Evolutionary conservation across 164 flowering plant genomes (phyloP).

Genomic region (Akebia trifoliata): DNA sequence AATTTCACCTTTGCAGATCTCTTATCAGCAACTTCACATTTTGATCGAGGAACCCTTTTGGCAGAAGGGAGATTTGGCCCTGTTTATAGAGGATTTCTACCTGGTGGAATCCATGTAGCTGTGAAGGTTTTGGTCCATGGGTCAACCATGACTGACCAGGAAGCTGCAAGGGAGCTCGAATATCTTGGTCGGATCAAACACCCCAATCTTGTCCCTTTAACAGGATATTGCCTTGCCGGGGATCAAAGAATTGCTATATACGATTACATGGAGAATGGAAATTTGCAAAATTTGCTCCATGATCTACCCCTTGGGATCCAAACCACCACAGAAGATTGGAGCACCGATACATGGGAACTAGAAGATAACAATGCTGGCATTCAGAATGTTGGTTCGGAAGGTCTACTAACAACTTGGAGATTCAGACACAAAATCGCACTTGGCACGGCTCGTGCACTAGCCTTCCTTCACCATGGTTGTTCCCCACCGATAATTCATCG

Average conservation of each 20-base stretch:
- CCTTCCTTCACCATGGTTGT: constrained; percentile 90
- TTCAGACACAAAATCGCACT: constrained; percentile 74
- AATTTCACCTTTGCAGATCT: constrained; percentile 84
- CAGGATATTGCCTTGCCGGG: constrained; percentile 87
- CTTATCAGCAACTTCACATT: constrained; percentile 80
- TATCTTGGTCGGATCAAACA: constrained; percentile 76
- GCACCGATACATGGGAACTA: constrained; percentile 84
- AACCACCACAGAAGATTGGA: constrained; percentile 71
- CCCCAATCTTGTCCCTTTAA: constrained; percentile 78
- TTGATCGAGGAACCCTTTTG: constrained; percentile 70
- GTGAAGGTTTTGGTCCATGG: constrained; percentile 80
- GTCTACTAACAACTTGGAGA: constrained; percentile 56
- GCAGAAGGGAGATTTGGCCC: constrained; percentile 91
- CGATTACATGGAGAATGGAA: constrained; percentile 91
- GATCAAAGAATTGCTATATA: constrained; percentile 82
- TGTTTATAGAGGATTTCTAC: constrained; percentile 75
- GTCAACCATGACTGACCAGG: constrained; percentile 67
- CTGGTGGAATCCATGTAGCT: constrained; percentile 89
- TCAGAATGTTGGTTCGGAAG: constrained; percentile 48
- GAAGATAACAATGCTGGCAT: constrained; percentile 43
- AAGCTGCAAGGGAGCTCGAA: constrained; percentile 79
- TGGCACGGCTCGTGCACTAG: constrained; percentile 78
- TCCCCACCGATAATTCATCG: constrained; percentile 77
- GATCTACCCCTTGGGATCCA: constrained; percentile 74
- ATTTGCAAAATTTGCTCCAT: constrained; percentile 71